Evolutionary conservation across 495 filamentous ascomycete species (phyloP).

Genomic region (Aspergillus sparsus): DNA sequence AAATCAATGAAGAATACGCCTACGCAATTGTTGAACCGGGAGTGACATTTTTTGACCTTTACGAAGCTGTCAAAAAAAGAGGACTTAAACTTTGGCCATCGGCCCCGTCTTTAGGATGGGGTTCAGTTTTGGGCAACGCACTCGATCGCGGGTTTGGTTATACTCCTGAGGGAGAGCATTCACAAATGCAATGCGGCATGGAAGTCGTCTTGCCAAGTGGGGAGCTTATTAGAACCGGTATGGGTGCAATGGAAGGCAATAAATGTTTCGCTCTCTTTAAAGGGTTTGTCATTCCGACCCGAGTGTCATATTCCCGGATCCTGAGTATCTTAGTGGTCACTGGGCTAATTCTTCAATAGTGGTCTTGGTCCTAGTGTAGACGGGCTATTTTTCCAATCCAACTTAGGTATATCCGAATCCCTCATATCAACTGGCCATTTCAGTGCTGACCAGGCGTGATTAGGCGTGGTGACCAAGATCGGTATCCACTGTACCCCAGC

Average conservation of each 20-base stretch:
- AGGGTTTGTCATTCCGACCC: not conserved
- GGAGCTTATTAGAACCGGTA: slow-evolving; percentile 3
- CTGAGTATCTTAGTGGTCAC: not conserved
- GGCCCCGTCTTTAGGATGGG: slow-evolving; percentile 57
- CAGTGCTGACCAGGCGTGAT: not conserved
- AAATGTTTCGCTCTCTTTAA: slow-evolving; percentile 1
- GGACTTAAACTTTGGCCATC: slow-evolving; percentile 57
- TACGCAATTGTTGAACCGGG: slow-evolving; percentile 45
- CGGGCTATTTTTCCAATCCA: not conserved
- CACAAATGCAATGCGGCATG: slow-evolving; percentile 6
- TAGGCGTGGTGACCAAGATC: slow-evolving; percentile 7
- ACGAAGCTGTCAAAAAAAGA: slow-evolving; percentile 49
- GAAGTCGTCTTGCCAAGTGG: slow-evolving; percentile 2
- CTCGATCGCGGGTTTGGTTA: slow-evolving; percentile 46
- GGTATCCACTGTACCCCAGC: slow-evolving; percentile 1
- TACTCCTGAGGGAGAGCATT: slow-evolving; percentile 17
- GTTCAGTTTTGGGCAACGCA: slow-evolving; percentile 57
- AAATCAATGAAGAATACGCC: not conserved
- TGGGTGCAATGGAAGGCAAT: slow-evolving; percentile 10
- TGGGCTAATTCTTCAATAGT: not conserved
- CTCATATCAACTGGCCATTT: not conserved
- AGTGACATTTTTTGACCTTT: slow-evolving; percentile 56
- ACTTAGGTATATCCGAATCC: not conserved
- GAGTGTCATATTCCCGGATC: too few species aligned
- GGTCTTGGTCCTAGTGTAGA: not conserved